Percentiles rank a stretch among this genome's conserved stretches.
Evolutionary conservation across 2,329 filamentous ascomycete genomes (phyloP).

Genomic region (Colletotrichum lindemuthianum): DNA sequence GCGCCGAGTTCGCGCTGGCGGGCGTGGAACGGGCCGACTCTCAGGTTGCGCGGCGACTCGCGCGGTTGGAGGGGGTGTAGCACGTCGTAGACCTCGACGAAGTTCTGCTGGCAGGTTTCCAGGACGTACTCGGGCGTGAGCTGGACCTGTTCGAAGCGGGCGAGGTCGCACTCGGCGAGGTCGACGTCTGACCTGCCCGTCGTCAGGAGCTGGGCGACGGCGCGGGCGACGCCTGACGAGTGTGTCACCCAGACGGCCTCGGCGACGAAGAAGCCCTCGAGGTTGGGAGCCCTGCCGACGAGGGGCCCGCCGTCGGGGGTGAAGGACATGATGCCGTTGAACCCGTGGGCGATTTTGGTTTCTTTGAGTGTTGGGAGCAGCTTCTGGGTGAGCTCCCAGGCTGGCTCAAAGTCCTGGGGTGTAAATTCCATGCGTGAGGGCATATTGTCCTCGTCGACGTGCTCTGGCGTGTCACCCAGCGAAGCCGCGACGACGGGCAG

Average conservation of each 20-base stretch:
- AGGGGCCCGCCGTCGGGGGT: constrained; percentile 71
- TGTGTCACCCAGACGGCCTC: constrained; percentile 76
- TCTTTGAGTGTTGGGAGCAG: constrained; percentile 63
- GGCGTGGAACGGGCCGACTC: constrained; percentile 66
- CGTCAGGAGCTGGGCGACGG: constrained; percentile 68
- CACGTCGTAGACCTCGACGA: constrained; percentile 73
- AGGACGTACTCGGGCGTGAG: constrained; percentile 63
- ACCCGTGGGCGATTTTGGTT: constrained; percentile 65
- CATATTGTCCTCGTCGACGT: constrained; percentile 69
- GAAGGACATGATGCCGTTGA: constrained; percentile 75
- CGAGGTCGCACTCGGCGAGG: constrained; percentile 67
- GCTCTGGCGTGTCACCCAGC: constrained; percentile 61
- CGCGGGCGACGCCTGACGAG: constrained; percentile 70
- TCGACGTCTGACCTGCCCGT: constrained; percentile 65
- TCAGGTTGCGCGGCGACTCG: constrained; percentile 66
- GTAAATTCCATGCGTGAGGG: constrained; percentile 71
- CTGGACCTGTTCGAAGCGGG: constrained; percentile 70
- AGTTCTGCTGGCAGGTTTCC: constrained; percentile 70
- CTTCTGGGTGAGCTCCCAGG: constrained; percentile 65
- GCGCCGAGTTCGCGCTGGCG: constrained; percentile 65
- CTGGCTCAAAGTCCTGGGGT: constrained; percentile 66
- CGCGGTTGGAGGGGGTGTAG: constrained; percentile 68
- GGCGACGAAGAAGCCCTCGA: constrained; percentile 71
- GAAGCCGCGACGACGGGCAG: constrained; percentile 67
- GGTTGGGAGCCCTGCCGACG: constrained; percentile 64